Evolutionary conservation across 345 rosid genomes (phyloP), one percentile per base, ranked within the genome.

Genomic region (Barbarea vulgaris): DNA sequence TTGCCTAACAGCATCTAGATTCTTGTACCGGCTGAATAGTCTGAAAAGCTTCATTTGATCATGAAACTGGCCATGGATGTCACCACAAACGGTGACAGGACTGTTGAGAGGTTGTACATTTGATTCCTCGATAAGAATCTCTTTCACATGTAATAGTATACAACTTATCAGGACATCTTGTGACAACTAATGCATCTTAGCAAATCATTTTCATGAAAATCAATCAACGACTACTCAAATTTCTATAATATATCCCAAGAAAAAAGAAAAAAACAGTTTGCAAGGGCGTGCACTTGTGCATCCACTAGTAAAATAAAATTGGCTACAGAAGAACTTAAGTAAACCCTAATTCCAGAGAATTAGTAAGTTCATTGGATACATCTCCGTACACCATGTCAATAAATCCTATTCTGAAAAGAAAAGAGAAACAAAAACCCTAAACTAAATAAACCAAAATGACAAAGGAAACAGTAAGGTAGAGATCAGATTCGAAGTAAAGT

Each of bases 81-180:
- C 99, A 80, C 99, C 98, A 72, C 98, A 93, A 59, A 96, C 98
- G 4, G 98, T 96, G 57, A 96, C 99, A 1, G 97, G 99, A 86
- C 99, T 96, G 87, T 96, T 96, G 69, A 96, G 96, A 53, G 99
- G 99, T 81, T 96, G 99, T 63, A 96, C 99, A 83, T 93, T 96
- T 27, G 99, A 96, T 78, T 93, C 97, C 86, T 96, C 99, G 51
- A 96, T 88, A 30, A 96, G 96, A 79, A 93, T 89, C 74, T 91
- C 98, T 75, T 96, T 96, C 51, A 93, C 99, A 97, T 96, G 80
- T n/a, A 64, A 72, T 14, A 57, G 46, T 75, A 55, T 11, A 46
- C 28, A 56, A 46, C 27, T n/a, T n/a, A n/a, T n/a, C n/a, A n/a
- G n/a, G n/a, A n/a, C n/a, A n/a, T n/a, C n/a, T n/a, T n/a, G n/a